Evolutionary conservation across 805 yeast genomes (phyloP).

Genomic region (Kuraishia floccosa): DNA sequence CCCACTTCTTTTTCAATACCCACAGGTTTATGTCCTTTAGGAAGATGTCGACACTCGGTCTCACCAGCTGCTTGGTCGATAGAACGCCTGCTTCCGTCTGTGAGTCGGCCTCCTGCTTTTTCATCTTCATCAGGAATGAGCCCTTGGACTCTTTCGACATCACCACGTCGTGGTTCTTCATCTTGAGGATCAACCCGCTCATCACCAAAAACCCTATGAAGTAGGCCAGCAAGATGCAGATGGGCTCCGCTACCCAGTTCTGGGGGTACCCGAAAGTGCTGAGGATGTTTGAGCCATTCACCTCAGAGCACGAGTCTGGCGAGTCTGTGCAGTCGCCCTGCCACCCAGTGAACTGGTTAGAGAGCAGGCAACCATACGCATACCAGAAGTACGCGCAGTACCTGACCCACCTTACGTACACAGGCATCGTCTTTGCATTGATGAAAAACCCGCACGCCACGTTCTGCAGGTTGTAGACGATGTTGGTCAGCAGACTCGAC

Average conservation of each 20-base stretch:
- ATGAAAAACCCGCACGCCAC: conserved; percentile 70
- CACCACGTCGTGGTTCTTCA: conserved; percentile 32
- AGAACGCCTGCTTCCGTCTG: not conserved
- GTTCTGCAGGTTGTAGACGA: conserved; percentile 50
- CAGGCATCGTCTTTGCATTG: conserved; percentile 61
- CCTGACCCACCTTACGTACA: conserved; percentile 68
- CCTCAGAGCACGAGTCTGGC: conserved; percentile 27
- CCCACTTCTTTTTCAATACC: conserved; percentile 2
- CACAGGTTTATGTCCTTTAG: conserved; percentile 5
- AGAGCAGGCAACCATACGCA: conserved; percentile 48
- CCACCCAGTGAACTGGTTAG: conserved; percentile 49
- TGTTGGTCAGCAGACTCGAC: conserved; percentile 40
- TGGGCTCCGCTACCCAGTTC: conserved; percentile 50
- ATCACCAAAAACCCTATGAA: conserved; percentile 33
- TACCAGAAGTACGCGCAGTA: conserved; percentile 64
- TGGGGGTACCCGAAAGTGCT: conserved; percentile 40
- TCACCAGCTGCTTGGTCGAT: conserved; percentile 1
- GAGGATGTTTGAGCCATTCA: conserved; percentile 38
- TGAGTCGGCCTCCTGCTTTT: not conserved
- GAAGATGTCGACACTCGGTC: not conserved
- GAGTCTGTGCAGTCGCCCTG: conserved; percentile 39
- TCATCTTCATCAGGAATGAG: conserved; percentile 3
- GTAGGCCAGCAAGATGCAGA: conserved; percentile 41
- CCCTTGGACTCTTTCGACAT: conserved; percentile 20
- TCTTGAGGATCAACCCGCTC: conserved; percentile 28